phyloP scores from a whole-genome alignment of 305 asterid genomes.

The Fraxinus floribunda region DNA sequence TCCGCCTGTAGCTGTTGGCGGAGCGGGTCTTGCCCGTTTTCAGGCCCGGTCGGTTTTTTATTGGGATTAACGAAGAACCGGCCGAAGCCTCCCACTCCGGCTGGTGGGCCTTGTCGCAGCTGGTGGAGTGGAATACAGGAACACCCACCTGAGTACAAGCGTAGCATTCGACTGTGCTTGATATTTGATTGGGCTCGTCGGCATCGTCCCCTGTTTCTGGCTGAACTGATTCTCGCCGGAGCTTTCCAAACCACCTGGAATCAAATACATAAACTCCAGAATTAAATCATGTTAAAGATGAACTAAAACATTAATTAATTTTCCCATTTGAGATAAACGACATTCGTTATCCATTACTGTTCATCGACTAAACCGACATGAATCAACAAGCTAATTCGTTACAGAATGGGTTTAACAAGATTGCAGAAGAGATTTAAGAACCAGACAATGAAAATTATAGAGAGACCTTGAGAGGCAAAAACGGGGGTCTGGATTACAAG shows the following conservation, averaged over 20 bases:
- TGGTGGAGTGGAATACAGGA: conserved; percentile 61
- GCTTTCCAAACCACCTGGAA: conserved; percentile 45
- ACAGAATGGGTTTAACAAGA: neutral
- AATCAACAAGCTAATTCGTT: neutral
- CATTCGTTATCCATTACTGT: neutral
- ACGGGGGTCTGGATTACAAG: conserved; percentile 46
- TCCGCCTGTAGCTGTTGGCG: neutral
- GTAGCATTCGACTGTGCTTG: conserved; percentile 39
- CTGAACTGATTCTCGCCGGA: conserved; percentile 31
- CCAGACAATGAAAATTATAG: neutral
- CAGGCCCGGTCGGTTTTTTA: conserved; percentile 43
- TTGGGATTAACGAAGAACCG: conserved; percentile 59
- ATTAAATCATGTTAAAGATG: neutral
- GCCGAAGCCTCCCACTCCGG: conserved; percentile 60
- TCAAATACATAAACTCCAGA: neutral
- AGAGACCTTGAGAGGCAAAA: conserved; percentile 49
- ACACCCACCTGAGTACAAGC: conserved; percentile 52
- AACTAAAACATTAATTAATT: neutral
- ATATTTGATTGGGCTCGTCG: conserved; percentile 22
- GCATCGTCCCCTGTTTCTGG: conserved; percentile 30
- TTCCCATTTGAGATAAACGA: neutral
- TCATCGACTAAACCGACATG: neutral
- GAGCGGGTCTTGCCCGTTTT: conserved; percentile 8
- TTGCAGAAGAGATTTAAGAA: neutral
- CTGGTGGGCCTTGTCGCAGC: conserved; percentile 50